Base-by-base conservation (phyloP, 2,329 filamentous ascomycete genomes). In the Balansia obtecta region DNA sequence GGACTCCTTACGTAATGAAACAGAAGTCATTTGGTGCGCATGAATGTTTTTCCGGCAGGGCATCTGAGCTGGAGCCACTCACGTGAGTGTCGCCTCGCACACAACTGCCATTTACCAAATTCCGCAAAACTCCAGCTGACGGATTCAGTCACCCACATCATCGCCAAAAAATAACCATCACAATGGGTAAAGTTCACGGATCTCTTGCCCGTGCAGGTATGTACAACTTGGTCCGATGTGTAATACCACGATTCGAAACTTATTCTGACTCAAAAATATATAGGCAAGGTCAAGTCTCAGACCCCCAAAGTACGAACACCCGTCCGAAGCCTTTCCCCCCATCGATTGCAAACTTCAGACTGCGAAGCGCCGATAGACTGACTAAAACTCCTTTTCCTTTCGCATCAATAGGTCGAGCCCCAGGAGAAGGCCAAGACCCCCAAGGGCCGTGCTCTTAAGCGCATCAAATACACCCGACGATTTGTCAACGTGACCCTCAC, bases 401-500 rank as follows among this genome's bases (percentile, higher is more conserved):
- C 20, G 33, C 53, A 18, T 45, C 51, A 56, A 63, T 54, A 89
- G 85, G 86, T 91, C 73, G 87, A 93, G 75, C 74, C 79, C 53
- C 85, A 90, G 75, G 90, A 96, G 85, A 95, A 95, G 85, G 79
- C 86, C 76, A 96, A 97, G 86, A 80, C 77, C 64, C 89, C 91
- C 70, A 96, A 96, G 84, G 91, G 91, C 69, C 89, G 91, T 69
- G 91, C 91, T 64, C 88, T 93, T 78, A 97, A 97, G 89, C 83
- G 91, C 68, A 83, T 94, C 71, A 83, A 82, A 72, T 96, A 96
- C 83, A 95, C 88, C 65, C 86, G 91, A 72, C 89, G 91, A 68
- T 97, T 97, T 79, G 90, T 97, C 64, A 96, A 97, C 77, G 89
- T 97, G 70, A 93, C 88, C 68, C 81, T 95, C 75, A 94, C 90